Percentiles rank a stretch among this genome's conserved stretches.
Evolutionary conservation across 257 asterid genomes (phyloP).

Genomic region (Salvia splendens): DNA sequence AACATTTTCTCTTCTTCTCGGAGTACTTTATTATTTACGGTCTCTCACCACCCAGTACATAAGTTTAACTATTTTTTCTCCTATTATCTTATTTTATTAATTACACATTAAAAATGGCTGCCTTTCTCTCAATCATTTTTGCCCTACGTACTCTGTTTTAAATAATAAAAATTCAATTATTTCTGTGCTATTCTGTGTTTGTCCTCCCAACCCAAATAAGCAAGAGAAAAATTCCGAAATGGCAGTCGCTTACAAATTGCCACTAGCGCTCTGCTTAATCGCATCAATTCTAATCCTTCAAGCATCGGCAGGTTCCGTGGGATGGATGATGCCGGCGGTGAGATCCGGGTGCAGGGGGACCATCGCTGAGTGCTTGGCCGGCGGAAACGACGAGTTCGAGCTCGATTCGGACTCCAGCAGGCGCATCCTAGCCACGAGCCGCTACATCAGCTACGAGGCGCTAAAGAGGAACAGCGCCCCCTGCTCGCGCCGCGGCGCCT

Average conservation of each 20-base stretch:
- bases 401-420: slow-evolving; percentile 77
- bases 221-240: slow-evolving; percentile 28
- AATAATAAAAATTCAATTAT: slow-evolving; percentile 9
- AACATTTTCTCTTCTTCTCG: too few species aligned
- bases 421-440: slow-evolving; percentile 64
- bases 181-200: background rate
- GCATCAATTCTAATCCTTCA: slow-evolving; percentile 28
- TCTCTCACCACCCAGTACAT: too few species aligned
- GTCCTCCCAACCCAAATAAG: slow-evolving; percentile 9
- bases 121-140: slow-evolving; percentile 32
- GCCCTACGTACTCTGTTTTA: background rate
- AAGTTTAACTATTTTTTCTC: too few species aligned
- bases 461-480: slow-evolving; percentile 81
- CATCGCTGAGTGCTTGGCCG: slow-evolving; percentile 55
- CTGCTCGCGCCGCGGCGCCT: slow-evolving; percentile 94
- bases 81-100: too few species aligned
- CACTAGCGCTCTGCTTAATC: slow-evolving; percentile 30
- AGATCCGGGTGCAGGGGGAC: slow-evolving; percentile 69
- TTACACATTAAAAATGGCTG: too few species aligned
- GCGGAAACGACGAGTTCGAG: slow-evolving; percentile 62
- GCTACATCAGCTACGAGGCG: slow-evolving; percentile 95
- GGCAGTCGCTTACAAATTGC: slow-evolving; percentile 34
- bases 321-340: slow-evolving; percentile 59
- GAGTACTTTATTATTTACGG: too few species aligned
- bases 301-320: slow-evolving; percentile 49